Conservation (phyloP, 768 basidiomycete species). For the Pulveroboletus sp. region DNA sequence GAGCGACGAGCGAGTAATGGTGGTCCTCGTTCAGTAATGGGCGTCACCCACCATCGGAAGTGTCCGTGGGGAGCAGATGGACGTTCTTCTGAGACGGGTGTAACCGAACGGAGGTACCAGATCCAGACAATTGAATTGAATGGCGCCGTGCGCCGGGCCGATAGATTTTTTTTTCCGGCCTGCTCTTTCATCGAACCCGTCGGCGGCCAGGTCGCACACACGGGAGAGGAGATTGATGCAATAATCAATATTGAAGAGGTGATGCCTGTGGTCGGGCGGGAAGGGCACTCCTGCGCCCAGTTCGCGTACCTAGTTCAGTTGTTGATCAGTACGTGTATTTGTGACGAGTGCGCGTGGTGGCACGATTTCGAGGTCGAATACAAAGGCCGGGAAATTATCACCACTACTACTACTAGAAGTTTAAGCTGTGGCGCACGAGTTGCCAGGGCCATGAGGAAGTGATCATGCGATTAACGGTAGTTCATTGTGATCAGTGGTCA, state of each 20-base stretch:
- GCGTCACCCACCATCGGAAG: constrained; percentile 17
- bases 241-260: not conserved
- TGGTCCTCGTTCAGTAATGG: constrained; percentile 5
- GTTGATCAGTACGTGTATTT: constrained; percentile 5
- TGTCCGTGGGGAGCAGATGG: constrained; percentile 19
- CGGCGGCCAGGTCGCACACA: not conserved
- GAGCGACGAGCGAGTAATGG: not conserved
- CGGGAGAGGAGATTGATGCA: not conserved
- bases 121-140: constrained; percentile 17
- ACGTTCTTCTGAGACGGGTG: constrained; percentile 17
- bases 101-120: constrained; percentile 26
- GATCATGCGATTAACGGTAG: constrained; percentile 8
- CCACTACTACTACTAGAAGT: not conserved
- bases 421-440: constrained; percentile 13
- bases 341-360: constrained; percentile 1
- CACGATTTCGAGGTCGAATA: constrained; percentile 5
- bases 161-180: constrained; percentile 7
- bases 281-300: not conserved
- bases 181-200: not conserved
- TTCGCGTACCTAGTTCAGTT: constrained; percentile 18
- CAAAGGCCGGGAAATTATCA: too few relatives aligned
- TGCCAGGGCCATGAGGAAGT: constrained; percentile 13
- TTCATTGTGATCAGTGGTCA: constrained; percentile 17
- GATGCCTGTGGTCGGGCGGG: not conserved
- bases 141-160: constrained; percentile 6